Conservation (phyloP, 768 basidiomycete genomes). For the Termitomyces sp. region DNA sequence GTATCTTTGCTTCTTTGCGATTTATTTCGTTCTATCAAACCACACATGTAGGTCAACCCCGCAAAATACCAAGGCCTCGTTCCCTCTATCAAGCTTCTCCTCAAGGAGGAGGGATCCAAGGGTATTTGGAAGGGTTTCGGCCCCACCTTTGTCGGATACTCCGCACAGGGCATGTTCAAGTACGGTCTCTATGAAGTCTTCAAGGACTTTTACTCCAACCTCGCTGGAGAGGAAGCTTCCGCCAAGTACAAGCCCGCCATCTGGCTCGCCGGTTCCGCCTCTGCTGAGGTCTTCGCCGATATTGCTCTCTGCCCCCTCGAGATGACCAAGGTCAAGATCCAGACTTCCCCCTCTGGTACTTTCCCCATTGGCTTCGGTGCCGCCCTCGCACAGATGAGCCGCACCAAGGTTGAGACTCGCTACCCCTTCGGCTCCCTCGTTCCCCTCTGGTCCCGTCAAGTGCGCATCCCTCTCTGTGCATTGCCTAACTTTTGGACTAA, state of each 20-base stretch:
- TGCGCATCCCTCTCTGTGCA: slow-evolving; percentile 17
- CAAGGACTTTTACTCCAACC: slow-evolving; percentile 90
- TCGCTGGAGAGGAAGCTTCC: slow-evolving; percentile 78
- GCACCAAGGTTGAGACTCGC: slow-evolving; percentile 63
- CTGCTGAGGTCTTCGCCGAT: slow-evolving; percentile 94
- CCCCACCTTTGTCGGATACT: slow-evolving; percentile 91
- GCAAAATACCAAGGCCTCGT: slow-evolving; percentile 66
- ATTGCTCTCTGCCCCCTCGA: slow-evolving; percentile 94
- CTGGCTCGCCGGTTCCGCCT: slow-evolving; percentile 92
- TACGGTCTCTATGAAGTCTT: slow-evolving; percentile 97
- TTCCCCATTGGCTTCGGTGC: slow-evolving; percentile 75
- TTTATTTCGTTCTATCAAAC: not conserved
- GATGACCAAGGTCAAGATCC: slow-evolving; percentile 91
- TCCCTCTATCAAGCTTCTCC: slow-evolving; percentile 55
- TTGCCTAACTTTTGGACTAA: not conserved
- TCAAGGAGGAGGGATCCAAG: slow-evolving; percentile 74
- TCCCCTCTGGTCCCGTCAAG: slow-evolving; percentile 87
- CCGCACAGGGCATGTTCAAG: slow-evolving; percentile 97
- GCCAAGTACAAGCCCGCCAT: slow-evolving; percentile 83
- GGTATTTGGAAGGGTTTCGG: slow-evolving; percentile 95
- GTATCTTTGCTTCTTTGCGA: slow-evolving; percentile 13
- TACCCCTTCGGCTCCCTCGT: slow-evolving; percentile 84
- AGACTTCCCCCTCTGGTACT: slow-evolving; percentile 68
- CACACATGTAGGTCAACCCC: slow-evolving; percentile 57
- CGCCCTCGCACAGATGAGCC: slow-evolving; percentile 67